A percentile compares a stretch with the other conserved stretches of the same genome.
phyloP scores from a whole-genome alignment of 1,139 yeast genomes.

The Candida tetrigidarum region DNA sequence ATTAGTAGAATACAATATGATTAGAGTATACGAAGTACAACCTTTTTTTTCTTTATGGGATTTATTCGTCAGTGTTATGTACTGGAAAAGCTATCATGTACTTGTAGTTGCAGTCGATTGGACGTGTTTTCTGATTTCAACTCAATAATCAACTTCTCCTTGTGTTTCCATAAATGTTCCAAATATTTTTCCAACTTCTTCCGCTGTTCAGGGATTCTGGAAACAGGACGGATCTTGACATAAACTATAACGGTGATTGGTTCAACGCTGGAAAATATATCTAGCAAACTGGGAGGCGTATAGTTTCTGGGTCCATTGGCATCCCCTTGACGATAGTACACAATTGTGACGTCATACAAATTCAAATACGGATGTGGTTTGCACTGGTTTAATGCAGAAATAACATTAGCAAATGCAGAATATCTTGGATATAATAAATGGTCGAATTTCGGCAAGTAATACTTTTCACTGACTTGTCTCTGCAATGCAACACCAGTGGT shows the following conservation, averaged over 20 bases:
- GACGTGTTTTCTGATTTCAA: slow-evolving; percentile 13
- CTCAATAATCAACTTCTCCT: slow-evolving; percentile 46
- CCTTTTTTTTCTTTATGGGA: not conserved
- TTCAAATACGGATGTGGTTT: slow-evolving; percentile 30
- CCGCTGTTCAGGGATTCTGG: slow-evolving; percentile 55
- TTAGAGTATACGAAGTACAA: too few relatives aligned
- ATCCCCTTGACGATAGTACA: slow-evolving; percentile 35
- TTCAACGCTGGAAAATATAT: slow-evolving; percentile 50
- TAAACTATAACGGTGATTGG: slow-evolving; percentile 52
- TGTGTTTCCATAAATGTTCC: slow-evolving; percentile 71
- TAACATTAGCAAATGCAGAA: slow-evolving; percentile 52
- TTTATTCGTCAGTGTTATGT: too few relatives aligned
- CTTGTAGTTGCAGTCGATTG: slow-evolving; percentile 1
- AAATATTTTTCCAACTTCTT: slow-evolving; percentile 69
- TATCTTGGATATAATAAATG: slow-evolving; percentile 71
- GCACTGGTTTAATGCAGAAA: slow-evolving; percentile 22
- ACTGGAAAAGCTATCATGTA: slow-evolving; percentile 6
- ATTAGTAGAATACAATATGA: slow-evolving; percentile 42
- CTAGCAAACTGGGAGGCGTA: slow-evolving; percentile 57
- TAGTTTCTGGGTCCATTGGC: slow-evolving; percentile 13
- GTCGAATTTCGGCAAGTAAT: slow-evolving; percentile 53
- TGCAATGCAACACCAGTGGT: slow-evolving; percentile 51
- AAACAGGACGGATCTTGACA: slow-evolving; percentile 48
- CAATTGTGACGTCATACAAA: slow-evolving; percentile 57
- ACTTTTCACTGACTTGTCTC: slow-evolving; percentile 51